Evolutionary conservation across 176 grass and related monocot genomes (phyloP).

Genomic region (Olyra latifolia): DNA sequence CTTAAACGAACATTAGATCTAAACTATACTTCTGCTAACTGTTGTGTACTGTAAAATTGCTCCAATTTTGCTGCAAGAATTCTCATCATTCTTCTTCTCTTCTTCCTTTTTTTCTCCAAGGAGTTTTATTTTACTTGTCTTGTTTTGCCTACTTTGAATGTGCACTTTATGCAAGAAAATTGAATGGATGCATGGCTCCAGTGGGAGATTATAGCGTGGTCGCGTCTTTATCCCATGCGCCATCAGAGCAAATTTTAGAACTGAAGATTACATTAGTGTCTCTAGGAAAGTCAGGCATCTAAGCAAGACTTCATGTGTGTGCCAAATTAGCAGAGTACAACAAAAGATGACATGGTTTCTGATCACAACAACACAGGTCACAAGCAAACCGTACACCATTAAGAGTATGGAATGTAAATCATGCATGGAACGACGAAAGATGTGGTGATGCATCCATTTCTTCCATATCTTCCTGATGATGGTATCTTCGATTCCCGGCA

Average conservation of each 20-base stretch:
- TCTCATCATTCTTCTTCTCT: background rate
- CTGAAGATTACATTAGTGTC: background rate
- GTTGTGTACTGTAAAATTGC: no score
- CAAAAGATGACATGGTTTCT: background rate
- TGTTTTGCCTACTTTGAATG: background rate
- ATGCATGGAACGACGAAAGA: background rate
- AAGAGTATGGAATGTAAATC: background rate
- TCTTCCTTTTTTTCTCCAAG: background rate
- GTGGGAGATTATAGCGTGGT: background rate
- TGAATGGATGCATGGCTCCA: background rate
- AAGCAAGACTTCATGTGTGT: background rate
- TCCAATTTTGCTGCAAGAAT: background rate
- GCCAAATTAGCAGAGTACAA: slow-evolving; percentile 20
- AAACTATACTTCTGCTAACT: no score
- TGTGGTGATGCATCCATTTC: background rate
- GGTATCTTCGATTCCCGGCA: background rate
- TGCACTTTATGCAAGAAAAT: background rate
- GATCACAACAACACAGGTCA: background rate
- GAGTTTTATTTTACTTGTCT: background rate
- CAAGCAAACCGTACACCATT: background rate
- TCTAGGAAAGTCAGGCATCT: background rate
- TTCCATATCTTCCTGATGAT: background rate
- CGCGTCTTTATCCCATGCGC: background rate
- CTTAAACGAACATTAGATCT: no score
- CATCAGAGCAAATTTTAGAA: background rate